Evolutionary conservation across 2,329 filamentous ascomycete species (phyloP).

Genomic region (Trichoderma sp.): DNA sequence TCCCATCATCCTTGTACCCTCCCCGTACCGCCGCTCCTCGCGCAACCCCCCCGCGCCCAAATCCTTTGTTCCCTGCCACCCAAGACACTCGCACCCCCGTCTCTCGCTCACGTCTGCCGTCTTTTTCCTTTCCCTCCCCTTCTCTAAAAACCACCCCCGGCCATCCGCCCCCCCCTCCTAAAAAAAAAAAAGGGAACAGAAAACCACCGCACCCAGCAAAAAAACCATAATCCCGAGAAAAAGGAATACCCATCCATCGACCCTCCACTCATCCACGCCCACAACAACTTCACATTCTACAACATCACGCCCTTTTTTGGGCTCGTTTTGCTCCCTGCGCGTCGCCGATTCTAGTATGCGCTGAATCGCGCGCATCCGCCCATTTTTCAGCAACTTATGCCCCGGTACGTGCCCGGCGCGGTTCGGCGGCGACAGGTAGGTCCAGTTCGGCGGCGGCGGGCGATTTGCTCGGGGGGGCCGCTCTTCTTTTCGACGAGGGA

Average conservation of each 20-base stretch:
- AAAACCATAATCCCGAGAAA: neutral
- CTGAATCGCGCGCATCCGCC: neutral
- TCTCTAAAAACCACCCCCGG: neutral
- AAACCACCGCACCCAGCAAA: neutral
- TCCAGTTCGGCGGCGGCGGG: neutral
- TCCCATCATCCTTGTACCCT: neutral
- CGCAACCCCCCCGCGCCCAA: conserved; percentile 3
- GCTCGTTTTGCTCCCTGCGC: conserved; percentile 58
- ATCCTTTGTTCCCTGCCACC: neutral
- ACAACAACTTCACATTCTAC: conserved; percentile 27
- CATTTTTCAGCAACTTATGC: conserved; percentile 16
- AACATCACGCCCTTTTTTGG: conserved; percentile 56
- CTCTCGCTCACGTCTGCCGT: neutral
- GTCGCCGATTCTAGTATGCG: conserved; percentile 35
- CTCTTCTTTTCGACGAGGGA: neutral
- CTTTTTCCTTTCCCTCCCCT: neutral
- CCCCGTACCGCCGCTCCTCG: neutral
- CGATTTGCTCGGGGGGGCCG: conserved; percentile 1
- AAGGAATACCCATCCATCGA: conserved; percentile 17
- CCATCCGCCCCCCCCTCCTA: conserved; percentile 12
- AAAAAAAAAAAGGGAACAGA: neutral
- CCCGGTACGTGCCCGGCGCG: conserved; percentile 5
- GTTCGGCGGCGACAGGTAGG: conserved; percentile 1
- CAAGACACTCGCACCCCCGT: neutral
- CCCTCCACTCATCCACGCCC: conserved; percentile 34